A percentile compares a stretch with the other conserved stretches of the same genome.
phyloP scores from a whole-genome alignment of 2,329 filamentous ascomycete species.

The Tolypocladium cylindrosporum region DNA sequence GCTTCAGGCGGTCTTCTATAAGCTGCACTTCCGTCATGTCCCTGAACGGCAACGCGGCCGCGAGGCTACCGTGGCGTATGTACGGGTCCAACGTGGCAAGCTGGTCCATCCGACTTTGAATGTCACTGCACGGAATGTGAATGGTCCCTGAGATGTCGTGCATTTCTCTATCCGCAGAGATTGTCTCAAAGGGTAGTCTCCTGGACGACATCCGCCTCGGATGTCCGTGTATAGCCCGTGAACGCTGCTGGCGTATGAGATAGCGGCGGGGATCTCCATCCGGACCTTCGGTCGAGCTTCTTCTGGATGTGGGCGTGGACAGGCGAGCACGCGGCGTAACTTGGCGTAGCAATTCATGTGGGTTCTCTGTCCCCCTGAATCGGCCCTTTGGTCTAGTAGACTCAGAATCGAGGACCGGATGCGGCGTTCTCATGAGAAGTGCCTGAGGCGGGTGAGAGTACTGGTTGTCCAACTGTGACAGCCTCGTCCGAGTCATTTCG shows the following conservation, averaged over 20 bases:
- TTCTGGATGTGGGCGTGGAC: background rate
- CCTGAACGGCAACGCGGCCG: conserved; percentile 10
- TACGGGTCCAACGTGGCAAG: conserved; percentile 5
- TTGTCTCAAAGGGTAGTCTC: conserved; percentile 15
- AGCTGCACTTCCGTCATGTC: conserved; percentile 13
- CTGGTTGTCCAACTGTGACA: background rate
- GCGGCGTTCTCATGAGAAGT: conserved; percentile 3
- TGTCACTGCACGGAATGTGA: background rate
- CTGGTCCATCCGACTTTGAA: conserved; percentile 6
- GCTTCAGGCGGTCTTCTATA: conserved; percentile 11
- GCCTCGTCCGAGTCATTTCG: background rate
- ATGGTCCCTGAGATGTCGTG: conserved; percentile 4
- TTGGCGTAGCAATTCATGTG: background rate
- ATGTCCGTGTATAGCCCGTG: conserved; percentile 7
- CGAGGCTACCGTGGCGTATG: background rate
- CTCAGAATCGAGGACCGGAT: background rate
- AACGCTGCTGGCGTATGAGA: conserved; percentile 10
- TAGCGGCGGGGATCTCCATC: conserved; percentile 9
- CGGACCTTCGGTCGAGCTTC: background rate
- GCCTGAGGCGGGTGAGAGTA: conserved; percentile 2
- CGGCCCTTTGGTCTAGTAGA: background rate
- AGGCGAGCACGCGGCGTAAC: background rate
- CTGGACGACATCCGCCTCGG: conserved; percentile 11
- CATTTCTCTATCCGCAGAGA: conserved; percentile 9
- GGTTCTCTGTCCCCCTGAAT: background rate